Base-by-base conservation (phyloP, 176 grass and related monocot genomes). In the Musa itinerans region DNA sequence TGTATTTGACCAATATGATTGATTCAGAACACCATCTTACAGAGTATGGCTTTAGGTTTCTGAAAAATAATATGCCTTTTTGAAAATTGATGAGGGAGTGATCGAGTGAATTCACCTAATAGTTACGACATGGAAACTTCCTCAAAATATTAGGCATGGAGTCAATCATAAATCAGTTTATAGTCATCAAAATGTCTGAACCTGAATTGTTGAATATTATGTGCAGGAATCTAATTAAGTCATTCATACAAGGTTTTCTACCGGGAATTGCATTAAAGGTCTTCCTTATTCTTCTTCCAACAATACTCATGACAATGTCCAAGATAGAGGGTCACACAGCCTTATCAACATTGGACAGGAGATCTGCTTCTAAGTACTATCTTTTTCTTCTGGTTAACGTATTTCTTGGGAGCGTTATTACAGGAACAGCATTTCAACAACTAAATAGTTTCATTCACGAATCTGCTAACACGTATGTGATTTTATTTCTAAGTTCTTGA, bases 361-460 rank as follows among this genome's bases (percentile, higher is more conserved):
- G 54, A 78, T 91, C 95, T 48, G 95, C 95, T 27, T 81, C 78
- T 1, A 98, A 89, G 79, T 98, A 91, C 72, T 87, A 89, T 51
- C 67, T 98, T 56, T 98, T 98, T 75, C 80, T 98, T 51, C 90
- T 98, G 34, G 84, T 93, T 56, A 98, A 98, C 79, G 86, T 98
- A 53, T 98, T 98, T 83, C 65, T 98, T 72, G 95, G 84, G 59
- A 98, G 90, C 74, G 78, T 98, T 86, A 93, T 93, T 73, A 84
- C 95, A 12, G 95, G 90, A 85, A 93, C 95, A 82, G 95, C 90
- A 82, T 94, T 98, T 69, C 86, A 98, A 74, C 95, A 98, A 83
- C 90, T 98, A 23, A 53, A 98, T 74, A 89, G 73, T 68, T 94
- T 98, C 55, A 81, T 98, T 53, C 90, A 91, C 80, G 80, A 90